Evolutionary conservation across 1,284 basidiomycete species (phyloP), one percentile per base, ranked within the genome.

Genomic region (Tremellales sp.): DNA sequence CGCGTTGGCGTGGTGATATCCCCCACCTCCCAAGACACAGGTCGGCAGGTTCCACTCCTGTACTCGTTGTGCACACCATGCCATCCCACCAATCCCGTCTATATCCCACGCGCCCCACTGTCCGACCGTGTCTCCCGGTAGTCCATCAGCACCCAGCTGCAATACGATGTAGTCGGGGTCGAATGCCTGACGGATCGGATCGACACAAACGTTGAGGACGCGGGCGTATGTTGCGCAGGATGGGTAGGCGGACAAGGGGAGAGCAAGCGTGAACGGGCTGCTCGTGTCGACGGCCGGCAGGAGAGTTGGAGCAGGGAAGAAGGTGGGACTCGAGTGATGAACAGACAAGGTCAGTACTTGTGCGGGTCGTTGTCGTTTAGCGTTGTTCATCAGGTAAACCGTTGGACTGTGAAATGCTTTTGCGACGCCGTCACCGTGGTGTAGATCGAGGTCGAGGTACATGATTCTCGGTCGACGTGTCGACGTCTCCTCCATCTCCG

Each of bases 391-490:
- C 36, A 60, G 55, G 35, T 56, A 60, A 27, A 52, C 46, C 4
- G 51, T 53, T 7, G 61, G 68, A 31, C 63, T 67, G 51, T 77
- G 74, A 67, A 93, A 93, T 0, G 88, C 87, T 22, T 84, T 80
- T 0, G 85, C 85, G 27, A 93, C 89, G 0, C 84, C 91, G 63
- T 97, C 92, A 4, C 87, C 70, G 45, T 67, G 91, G 70, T 97
- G 93, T 2, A 97, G 76, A 68, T 97, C 92, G 13, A 97, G 75
- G 68, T 97, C 92, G 43, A 97, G 78, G 72, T 96, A 96, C 80
- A 94, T 82, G 21, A 91, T 79, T 2, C 86, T 81, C 1, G 85
- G 78, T 60, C 83, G 51, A 4, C 62, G 48, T 12, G 41, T 52
- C 24, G 43, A 49, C 3, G 54, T 43, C n/a, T n/a, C n/a, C n/a